These are phyloP conservation scores for Hypoxylon subgilvum DNA, from an alignment of 495 filamentous ascomycete genomes.

Conservation along the genomic window DNA sequence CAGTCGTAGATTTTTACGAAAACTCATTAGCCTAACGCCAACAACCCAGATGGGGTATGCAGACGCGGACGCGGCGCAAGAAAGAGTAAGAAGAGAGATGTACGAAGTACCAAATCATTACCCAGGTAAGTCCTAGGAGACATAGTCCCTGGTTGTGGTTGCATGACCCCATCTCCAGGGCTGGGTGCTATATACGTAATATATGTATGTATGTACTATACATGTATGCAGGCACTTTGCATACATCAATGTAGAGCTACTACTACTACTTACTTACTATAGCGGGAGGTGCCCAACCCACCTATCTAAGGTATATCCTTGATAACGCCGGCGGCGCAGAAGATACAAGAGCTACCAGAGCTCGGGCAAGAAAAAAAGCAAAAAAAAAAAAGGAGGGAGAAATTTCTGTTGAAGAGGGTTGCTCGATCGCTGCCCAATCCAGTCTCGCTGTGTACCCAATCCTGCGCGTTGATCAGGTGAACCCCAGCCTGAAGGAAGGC, in stretches of 20 bases:
- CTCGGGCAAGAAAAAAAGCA: slow-evolving; percentile 2
- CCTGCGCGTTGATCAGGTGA: no score
- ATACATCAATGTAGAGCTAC: no score
- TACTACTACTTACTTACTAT: no score
- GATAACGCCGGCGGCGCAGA: slow-evolving; percentile 4
- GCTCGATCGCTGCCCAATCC: slow-evolving; percentile 33
- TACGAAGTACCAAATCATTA: no score
- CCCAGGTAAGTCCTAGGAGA: slow-evolving; percentile 13
- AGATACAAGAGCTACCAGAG: no score
- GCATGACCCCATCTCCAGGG: no score
- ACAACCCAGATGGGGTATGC: slow-evolving; percentile 17
- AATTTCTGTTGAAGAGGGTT: not conserved
- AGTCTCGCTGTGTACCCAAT: slow-evolving; percentile 5
- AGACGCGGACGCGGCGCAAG: slow-evolving; percentile 31
- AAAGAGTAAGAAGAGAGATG: not conserved
- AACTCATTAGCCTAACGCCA: slow-evolving; percentile 12
- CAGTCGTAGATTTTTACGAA: slow-evolving; percentile 15
- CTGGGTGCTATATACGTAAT: not conserved
- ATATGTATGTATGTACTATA: not conserved
- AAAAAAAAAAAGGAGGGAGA: not conserved
- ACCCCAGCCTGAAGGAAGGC: slow-evolving; percentile 11
- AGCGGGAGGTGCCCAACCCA: no score
- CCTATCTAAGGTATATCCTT: not conserved
- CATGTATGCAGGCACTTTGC: slow-evolving; percentile 20
- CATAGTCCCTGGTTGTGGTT: slow-evolving; percentile 3